Conservation (phyloP, 2,329 filamentous ascomycete genomes). For the Claviceps sp. region DNA sequence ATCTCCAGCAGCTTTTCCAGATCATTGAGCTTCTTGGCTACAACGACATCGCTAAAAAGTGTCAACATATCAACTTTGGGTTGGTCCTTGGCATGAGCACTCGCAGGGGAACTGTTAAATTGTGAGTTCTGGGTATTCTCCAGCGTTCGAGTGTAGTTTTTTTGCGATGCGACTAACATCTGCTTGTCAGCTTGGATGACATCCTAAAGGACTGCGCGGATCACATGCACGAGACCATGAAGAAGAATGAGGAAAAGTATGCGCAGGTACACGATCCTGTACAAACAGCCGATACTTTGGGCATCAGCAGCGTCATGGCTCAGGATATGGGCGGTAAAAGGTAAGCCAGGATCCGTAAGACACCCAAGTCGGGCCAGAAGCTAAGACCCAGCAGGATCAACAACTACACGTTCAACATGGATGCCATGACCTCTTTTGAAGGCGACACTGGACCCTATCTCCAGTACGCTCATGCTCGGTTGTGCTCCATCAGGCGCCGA, state of each 20-base stretch:
- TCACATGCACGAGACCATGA: constrained; percentile 97
- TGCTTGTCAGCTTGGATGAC: constrained; percentile 7
- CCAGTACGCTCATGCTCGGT: constrained; percentile 67
- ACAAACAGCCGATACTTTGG: constrained; percentile 71
- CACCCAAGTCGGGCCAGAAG: neutral
- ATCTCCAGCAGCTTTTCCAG: constrained; percentile 58
- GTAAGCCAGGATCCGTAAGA: constrained; percentile 27
- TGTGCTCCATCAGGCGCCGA: constrained; percentile 49
- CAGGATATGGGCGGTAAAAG: constrained; percentile 96
- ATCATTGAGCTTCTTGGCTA: constrained; percentile 60
- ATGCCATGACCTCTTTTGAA: constrained; percentile 72
- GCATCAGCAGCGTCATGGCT: constrained; percentile 92
- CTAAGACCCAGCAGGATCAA: constrained; percentile 30
- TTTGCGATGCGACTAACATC: neutral
- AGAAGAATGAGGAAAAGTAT: constrained; percentile 81
- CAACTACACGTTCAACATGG: constrained; percentile 64
- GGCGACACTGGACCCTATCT: constrained; percentile 77
- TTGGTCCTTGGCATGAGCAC: constrained; percentile 59
- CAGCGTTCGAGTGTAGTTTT: neutral
- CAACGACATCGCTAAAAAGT: constrained; percentile 52
- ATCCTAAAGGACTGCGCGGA: constrained; percentile 55
- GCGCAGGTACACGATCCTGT: constrained; percentile 74
- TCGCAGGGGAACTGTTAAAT: constrained; percentile 61
- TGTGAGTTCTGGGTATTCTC: constrained; percentile 18
- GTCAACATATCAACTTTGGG: constrained; percentile 65